Evolutionary conservation across 108 stramenopile genomes (phyloP).

Genomic region (Heterococcus sp.): DNA sequence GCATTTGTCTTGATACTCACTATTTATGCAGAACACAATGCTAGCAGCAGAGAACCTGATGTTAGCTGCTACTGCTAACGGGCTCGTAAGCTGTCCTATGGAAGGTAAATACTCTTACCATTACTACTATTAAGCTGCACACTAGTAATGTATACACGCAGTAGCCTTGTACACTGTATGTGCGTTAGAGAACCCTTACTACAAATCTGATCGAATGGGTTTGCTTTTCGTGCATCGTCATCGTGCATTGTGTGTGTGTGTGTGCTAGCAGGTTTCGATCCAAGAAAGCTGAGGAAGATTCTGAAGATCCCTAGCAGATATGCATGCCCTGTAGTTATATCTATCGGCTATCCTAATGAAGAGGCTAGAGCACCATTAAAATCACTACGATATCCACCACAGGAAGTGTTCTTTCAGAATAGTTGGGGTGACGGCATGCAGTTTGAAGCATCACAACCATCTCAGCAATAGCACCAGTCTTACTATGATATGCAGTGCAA

Average conservation of each 20-base stretch:
- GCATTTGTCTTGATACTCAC: no score
- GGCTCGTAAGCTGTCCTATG: slow-evolving; percentile 77
- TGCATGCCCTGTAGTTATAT: slow-evolving; percentile 44
- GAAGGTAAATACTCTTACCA: no score
- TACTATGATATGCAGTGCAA: no score
- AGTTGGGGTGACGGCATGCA: not conserved
- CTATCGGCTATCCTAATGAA: slow-evolving; percentile 28
- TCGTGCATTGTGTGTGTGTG: no score
- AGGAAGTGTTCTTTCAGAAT: not conserved
- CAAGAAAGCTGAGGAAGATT: slow-evolving; percentile 22
- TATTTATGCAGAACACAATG: slow-evolving; percentile 83
- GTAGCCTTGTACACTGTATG: no score
- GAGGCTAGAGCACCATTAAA: not conserved
- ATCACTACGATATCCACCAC: not conserved
- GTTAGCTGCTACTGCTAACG: slow-evolving; percentile 69
- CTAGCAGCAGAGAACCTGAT: slow-evolving; percentile 82
- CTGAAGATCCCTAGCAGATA: slow-evolving; percentile 36
- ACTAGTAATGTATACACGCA: no score
- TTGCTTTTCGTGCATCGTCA: no score
- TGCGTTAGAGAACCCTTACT: no score
- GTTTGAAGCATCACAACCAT: no score
- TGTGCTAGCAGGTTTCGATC: slow-evolving; percentile 69
- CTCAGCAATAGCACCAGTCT: no score
- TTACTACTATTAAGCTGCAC: no score
- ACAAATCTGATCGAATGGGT: no score